These are phyloP conservation scores for Tuber microsphaerosporum DNA, from an alignment of 495 filamentous ascomycete species.

Conservation along the genomic window DNA sequence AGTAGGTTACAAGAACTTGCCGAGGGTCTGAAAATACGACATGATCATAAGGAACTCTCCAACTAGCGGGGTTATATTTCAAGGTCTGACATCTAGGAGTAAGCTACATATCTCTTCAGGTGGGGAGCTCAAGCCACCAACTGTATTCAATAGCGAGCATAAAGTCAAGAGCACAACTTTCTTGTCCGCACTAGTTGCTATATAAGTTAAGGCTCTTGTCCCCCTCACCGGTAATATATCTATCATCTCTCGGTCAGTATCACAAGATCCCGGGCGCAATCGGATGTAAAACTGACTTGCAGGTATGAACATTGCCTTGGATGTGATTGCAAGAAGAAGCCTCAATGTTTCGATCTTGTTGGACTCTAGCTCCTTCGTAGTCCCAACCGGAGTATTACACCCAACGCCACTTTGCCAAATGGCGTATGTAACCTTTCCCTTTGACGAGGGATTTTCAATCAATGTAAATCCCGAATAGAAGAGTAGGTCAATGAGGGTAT, in stretches of 20 bases:
- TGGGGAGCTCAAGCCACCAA: slow-evolving; percentile 45
- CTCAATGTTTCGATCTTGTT: slow-evolving; percentile 87
- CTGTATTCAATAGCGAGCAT: slow-evolving; percentile 94
- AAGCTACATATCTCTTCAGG: background rate
- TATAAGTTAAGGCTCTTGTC: slow-evolving; percentile 79
- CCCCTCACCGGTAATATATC: slow-evolving; percentile 75
- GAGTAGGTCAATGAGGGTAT: slow-evolving; percentile 78
- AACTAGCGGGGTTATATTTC: slow-evolving; percentile 92
- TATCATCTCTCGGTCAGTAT: slow-evolving; percentile 37
- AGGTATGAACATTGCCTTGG: slow-evolving; percentile 89
- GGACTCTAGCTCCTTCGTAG: slow-evolving; percentile 81
- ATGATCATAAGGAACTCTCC: slow-evolving; percentile 92
- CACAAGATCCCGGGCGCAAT: background rate
- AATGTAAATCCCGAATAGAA: slow-evolving; percentile 89
- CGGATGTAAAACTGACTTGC: slow-evolving; percentile 50
- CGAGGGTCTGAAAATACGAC: slow-evolving; percentile 90
- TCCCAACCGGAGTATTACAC: slow-evolving; percentile 80
- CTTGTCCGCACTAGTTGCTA: slow-evolving; percentile 79
- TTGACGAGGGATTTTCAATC: slow-evolving; percentile 51
- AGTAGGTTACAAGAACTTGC: slow-evolving; percentile 84
- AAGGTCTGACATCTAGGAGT: slow-evolving; percentile 55
- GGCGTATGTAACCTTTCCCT: slow-evolving; percentile 77
- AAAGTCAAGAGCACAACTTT: slow-evolving; percentile 80
- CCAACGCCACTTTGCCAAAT: slow-evolving; percentile 99
- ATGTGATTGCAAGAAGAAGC: slow-evolving; percentile 73